These are phyloP conservation scores for Moesziomyces sp. DNA, from an alignment of 1,284 basidiomycete genomes.

Conservation along the genomic window DNA sequence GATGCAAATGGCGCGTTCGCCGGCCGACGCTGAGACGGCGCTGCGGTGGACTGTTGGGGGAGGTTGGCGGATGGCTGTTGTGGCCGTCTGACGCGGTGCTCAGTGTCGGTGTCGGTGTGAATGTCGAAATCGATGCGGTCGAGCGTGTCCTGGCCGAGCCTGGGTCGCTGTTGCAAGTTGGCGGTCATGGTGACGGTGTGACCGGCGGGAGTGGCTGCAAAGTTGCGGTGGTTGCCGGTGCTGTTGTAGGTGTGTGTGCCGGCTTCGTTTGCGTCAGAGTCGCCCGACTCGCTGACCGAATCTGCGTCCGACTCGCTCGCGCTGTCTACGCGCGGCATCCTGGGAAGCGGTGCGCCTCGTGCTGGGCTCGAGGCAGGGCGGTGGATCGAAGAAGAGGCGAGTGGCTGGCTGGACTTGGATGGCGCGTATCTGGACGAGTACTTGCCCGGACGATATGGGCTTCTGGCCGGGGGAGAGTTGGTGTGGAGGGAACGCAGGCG, in stretches of 20 bases:
- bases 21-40: no score
- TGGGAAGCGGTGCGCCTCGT: constrained; percentile 13
- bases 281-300: constrained; percentile 38
- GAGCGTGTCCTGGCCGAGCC: constrained; percentile 41
- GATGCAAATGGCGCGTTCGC: constrained; percentile 24
- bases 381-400: constrained; percentile 3
- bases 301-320: constrained; percentile 40
- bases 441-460: constrained; percentile 37
- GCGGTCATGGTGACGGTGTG: constrained; percentile 37
- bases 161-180: constrained; percentile 34
- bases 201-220: constrained; percentile 41
- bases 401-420: constrained; percentile 7
- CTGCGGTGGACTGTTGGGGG: neutral
- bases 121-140: constrained; percentile 46
- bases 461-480: constrained; percentile 25
- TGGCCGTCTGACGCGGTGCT: constrained; percentile 16
- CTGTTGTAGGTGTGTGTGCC: constrained; percentile 33
- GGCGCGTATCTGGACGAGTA: constrained; percentile 14
- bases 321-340: constrained; percentile 37
- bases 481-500: constrained; percentile 24
- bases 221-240: constrained; percentile 52
- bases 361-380: constrained; percentile 6
- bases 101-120: constrained; percentile 37
- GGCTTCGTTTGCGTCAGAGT: constrained; percentile 27
- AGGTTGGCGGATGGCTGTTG: constrained; percentile 1